Evolutionary conservation across 2,329 filamentous ascomycete genomes (phyloP).

Genomic region (Laburnicola sp.): DNA sequence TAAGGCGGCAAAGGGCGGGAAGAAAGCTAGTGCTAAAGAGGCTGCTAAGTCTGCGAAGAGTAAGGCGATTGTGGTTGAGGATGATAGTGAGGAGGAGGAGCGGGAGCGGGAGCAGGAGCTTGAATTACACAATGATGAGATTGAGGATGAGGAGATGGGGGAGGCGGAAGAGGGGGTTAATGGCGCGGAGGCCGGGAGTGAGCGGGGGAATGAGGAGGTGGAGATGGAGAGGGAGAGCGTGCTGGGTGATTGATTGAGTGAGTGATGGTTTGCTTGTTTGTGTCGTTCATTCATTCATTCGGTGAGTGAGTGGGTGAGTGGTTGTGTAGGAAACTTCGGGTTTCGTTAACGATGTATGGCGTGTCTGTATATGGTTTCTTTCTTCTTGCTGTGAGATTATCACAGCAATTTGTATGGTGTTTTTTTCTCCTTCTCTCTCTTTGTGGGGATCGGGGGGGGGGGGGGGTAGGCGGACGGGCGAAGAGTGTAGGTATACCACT

Average conservation of each 20-base stretch:
- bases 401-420: too few relatives aligned
- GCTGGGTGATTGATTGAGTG: slow-evolving; percentile 49
- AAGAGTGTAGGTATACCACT: too few relatives aligned
- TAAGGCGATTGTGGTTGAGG: slow-evolving; percentile 39
- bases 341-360: too few relatives aligned
- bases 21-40: slow-evolving; percentile 32
- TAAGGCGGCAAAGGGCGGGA: slow-evolving; percentile 45
- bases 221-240: slow-evolving; percentile 53
- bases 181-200: slow-evolving; percentile 39
- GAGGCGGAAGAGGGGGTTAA: slow-evolving; percentile 49
- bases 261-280: too few relatives aligned
- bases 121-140: slow-evolving; percentile 19
- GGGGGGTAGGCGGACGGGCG: too few relatives aligned
- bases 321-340: too few relatives aligned
- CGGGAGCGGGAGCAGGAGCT: slow-evolving; percentile 29
- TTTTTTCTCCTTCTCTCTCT: too few relatives aligned
- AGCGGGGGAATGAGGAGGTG: slow-evolving; percentile 37
- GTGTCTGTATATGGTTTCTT: too few relatives aligned
- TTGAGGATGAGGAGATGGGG: slow-evolving; percentile 48
- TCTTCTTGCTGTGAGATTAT: too few relatives aligned
- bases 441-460: too few relatives aligned
- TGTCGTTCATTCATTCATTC: not conserved
- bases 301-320: too few relatives aligned
- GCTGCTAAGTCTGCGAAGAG: slow-evolving; percentile 48
- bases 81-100: slow-evolving; percentile 41